Base-by-base conservation (phyloP, 2,329 filamentous ascomycete species). In the Nectriaceae sp. region DNA sequence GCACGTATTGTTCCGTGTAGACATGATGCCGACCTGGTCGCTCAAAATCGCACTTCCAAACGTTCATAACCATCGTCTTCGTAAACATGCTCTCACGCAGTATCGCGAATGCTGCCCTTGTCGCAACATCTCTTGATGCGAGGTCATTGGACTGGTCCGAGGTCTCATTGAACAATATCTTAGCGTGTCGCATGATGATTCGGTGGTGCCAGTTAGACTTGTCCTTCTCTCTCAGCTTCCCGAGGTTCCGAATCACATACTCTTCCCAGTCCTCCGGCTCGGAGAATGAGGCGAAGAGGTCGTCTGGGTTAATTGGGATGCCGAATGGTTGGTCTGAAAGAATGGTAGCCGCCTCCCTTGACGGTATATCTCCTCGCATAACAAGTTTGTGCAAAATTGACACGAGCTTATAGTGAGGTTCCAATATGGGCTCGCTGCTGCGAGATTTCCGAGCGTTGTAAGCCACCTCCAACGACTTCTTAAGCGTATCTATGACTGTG, bases 201-300 rank as follows among this genome's bases (percentile, higher is more conserved):
- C 92, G 87, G 66, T 97, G 92, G 64, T 97, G 92, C 92, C 92
- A 97, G 61, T 94, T 93, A 1, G 89, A 88, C 73, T 96, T 95
- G 70, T 97, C 92, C 52, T 90, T 90, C 41, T 84, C 81, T 11
- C 77, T 76, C 10, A 84, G 64, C 44, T 75, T 75, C 6, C 70
- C 70, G 35, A 84, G 62, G 39, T 72, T 79, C 40, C 73, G 72
- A 33, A 82, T 76, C 5, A 83, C 69, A 42, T 78, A 82, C 26
- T 73, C 70, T 40, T 82, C 76, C 80, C 81, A 77, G 70, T 83
- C 80, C 58, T 89, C 89, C 2, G 68, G 65, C 42, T 71, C 66
- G 2, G 63, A 59, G 41, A 72, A 72, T 13, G 63, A 61, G 4
- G 64, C 65, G 47, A 64, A 70, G 21, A 61, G 55, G 33, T 71